Evolutionary conservation across 1,139 yeast genomes (phyloP).

Genomic region (Yamadazyma dushanensis): DNA sequence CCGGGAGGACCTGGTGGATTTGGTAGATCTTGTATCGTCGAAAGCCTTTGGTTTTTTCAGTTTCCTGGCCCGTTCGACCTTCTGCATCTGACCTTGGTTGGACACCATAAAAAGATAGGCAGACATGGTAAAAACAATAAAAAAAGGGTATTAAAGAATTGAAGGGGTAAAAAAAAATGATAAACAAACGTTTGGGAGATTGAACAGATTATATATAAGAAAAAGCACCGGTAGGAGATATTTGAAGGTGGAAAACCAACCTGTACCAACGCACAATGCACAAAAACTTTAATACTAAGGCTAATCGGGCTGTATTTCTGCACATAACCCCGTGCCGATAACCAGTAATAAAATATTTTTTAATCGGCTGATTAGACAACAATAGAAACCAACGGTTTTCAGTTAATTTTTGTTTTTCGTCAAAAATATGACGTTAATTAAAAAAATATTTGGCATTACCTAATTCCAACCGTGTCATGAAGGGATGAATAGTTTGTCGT

Average conservation of each 20-base stretch:
- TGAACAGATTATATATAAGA: neutral
- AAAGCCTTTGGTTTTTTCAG: conserved; percentile 1
- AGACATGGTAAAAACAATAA: conserved; percentile 10
- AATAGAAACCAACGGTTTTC: conserved; percentile 2
- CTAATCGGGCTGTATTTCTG: neutral
- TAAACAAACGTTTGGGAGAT: neutral
- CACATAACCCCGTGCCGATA: neutral
- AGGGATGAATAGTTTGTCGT: too few species aligned
- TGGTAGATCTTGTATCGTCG: conserved; percentile 12
- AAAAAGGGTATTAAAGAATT: neutral
- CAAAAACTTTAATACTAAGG: conserved; percentile 1
- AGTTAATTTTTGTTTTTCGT: neutral
- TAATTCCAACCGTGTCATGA: too few species aligned
- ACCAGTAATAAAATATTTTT: neutral
- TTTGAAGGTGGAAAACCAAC: neutral
- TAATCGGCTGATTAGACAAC: neutral
- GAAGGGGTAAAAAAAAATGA: neutral
- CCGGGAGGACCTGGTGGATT: conserved; percentile 10
- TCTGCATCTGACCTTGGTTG: conserved; percentile 12
- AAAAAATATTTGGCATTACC: too few species aligned
- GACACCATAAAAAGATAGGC: conserved; percentile 17
- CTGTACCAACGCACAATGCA: conserved; percentile 5
- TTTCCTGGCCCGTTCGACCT: conserved; percentile 5
- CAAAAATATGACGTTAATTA: conserved; percentile 1
- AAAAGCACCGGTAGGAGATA: neutral